These are phyloP conservation scores for Pseudodiploospora longispora DNA, from an alignment of 2,329 filamentous ascomycete genomes.

Conservation along the genomic window DNA sequence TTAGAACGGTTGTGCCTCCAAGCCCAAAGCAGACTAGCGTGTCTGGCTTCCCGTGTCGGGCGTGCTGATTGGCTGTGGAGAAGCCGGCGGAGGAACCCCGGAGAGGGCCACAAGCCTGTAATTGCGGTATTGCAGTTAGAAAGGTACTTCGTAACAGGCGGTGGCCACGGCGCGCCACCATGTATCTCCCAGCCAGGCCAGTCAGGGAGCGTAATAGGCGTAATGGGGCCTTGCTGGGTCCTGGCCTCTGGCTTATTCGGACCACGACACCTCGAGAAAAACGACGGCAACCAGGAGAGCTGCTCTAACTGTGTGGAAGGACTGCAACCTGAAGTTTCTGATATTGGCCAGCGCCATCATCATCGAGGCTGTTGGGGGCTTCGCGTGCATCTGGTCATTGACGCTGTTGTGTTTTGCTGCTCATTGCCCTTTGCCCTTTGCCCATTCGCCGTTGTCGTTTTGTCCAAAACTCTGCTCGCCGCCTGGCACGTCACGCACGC, in stretches of 20 bases:
- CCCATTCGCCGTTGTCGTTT: constrained; percentile 7
- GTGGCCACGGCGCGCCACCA: neutral
- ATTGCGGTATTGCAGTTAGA: neutral
- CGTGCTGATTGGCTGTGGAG: constrained; percentile 16
- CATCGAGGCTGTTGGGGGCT: constrained; percentile 6
- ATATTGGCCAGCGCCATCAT: constrained; percentile 14
- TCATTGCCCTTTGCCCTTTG: constrained; percentile 4
- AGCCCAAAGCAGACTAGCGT: constrained; percentile 15
- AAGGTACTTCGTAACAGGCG: constrained; percentile 6
- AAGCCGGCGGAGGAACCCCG: constrained; percentile 22
- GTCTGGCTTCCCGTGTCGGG: constrained; percentile 4
- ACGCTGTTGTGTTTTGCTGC: constrained; percentile 8
- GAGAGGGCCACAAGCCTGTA: constrained; percentile 6
- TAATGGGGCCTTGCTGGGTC: constrained; percentile 10
- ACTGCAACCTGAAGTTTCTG: constrained; percentile 13
- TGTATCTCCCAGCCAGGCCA: constrained; percentile 5
- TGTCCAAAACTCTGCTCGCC: constrained; percentile 8
- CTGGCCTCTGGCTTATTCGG: constrained; percentile 27
- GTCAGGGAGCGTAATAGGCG: constrained; percentile 1
- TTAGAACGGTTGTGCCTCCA: constrained; percentile 5
- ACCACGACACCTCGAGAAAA: constrained; percentile 33
- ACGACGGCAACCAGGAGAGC: constrained; percentile 23
- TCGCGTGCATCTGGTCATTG: constrained; percentile 8
- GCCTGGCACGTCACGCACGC: constrained; percentile 9
- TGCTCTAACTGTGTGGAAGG: constrained; percentile 10